Evolutionary conservation across 2,329 filamentous ascomycete genomes (phyloP), one percentile per base, ranked within the genome.

Genomic region (Pseudocercospora musae): DNA sequence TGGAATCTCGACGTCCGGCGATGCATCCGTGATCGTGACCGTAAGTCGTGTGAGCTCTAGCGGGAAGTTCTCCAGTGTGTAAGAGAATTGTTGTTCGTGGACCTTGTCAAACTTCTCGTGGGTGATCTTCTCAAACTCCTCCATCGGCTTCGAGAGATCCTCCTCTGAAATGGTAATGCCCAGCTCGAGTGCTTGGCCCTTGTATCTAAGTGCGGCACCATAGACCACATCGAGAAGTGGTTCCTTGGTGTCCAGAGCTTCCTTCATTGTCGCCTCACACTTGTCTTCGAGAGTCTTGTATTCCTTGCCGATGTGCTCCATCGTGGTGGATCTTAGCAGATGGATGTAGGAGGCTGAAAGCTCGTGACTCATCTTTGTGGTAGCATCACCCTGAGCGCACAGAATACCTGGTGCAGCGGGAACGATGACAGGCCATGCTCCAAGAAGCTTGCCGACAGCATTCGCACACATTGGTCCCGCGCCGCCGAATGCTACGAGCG

Each of bases 291-390:
- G 64, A 5, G 55, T 52, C 10, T 60, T 50, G 44, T 56, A 69
- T 31, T 69, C 68, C 25, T 54, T 44, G 10, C 69, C 57, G 8
- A 71, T 59, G 13, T 53, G 66, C 5, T 69, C 69, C 68, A 71
- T 71, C 2, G 66, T 69, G 15, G 65, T 69, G 3, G 56, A 48
- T 10, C 55, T 57, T 13, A 71, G 62, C 13, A 69, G 31, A 13
- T 71, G 69, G 18, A 71, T 71, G 57, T 69, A 69, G 3, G 69
- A 71, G 2, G 65, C 63, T 5, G 69, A 71, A 1, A 71, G 65
- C 57, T 71, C 69, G 42, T 71, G 69, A 64, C 66, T 68, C 69
- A 71, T 69, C 64, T 71, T 71, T 2, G 68, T 71, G 21, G 69
- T 69, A 1, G 66, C 65, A 59, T 71, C 69, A 3, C 69, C 69